Evolutionary conservation across 768 basidiomycete genomes (phyloP).

Genomic region (Pulveroboletus sp.): DNA sequence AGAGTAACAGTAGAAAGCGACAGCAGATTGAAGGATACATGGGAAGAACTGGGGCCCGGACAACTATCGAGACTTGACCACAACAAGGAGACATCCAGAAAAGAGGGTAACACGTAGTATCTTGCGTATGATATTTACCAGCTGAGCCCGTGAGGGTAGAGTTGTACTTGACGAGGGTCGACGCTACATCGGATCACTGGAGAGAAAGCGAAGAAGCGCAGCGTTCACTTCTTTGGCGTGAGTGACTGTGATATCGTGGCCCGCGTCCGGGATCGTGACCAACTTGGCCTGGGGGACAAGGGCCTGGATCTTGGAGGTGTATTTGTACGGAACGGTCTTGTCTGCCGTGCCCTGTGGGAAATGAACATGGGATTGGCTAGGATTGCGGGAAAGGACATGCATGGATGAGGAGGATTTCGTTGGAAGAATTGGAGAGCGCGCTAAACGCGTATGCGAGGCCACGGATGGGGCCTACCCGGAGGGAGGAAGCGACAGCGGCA

Average conservation of each 20-base stretch:
- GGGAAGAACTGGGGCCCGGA: too few species aligned
- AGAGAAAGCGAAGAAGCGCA: constrained; percentile 27
- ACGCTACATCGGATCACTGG: background rate
- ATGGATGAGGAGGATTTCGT: constrained; percentile 60
- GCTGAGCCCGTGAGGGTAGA: too few species aligned
- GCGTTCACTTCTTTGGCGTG: constrained; percentile 29
- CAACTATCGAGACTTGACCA: background rate
- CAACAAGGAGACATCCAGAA: constrained; percentile 3
- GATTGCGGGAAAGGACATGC: constrained; percentile 31
- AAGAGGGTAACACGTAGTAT: constrained; percentile 5
- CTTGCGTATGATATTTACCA: background rate
- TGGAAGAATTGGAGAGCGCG: constrained; percentile 42
- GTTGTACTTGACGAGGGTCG: background rate
- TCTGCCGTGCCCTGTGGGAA: constrained; percentile 30
- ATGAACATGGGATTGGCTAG: background rate
- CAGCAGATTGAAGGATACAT: constrained; percentile 10
- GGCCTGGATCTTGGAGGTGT: constrained; percentile 27
- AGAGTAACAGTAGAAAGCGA: background rate
- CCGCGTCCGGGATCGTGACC: constrained; percentile 26
- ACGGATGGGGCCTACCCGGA: constrained; percentile 68
- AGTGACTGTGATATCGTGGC: constrained; percentile 31
- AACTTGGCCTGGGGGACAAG: constrained; percentile 28
- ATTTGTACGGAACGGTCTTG: constrained; percentile 31
- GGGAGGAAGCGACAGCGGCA: constrained; percentile 68
- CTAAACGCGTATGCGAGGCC: constrained; percentile 53